Conservation (phyloP, 805 yeast genomes). For the Metschnikowia gelsemii region DNA sequence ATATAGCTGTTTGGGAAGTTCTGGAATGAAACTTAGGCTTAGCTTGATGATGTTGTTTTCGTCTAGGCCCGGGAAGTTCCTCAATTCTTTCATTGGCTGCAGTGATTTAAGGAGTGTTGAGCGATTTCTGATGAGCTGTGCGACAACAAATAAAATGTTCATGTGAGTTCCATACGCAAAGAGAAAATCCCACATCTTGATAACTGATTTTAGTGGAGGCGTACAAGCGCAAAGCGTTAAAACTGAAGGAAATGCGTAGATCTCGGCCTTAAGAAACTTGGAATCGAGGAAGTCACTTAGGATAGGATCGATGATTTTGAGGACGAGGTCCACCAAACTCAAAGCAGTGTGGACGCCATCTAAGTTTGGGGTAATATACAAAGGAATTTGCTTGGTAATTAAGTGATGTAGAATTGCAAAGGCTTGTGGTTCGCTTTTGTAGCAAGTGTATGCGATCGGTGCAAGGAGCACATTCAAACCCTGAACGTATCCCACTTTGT, state of each 20-base stretch:
- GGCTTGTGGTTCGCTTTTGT: slow-evolving; percentile 81
- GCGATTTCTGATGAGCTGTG: slow-evolving; percentile 73
- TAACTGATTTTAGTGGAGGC: slow-evolving; percentile 73
- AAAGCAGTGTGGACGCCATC: slow-evolving; percentile 81
- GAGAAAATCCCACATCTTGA: slow-evolving; percentile 84
- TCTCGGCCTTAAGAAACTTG: slow-evolving; percentile 73
- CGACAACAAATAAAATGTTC: slow-evolving; percentile 80
- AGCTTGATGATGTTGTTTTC: slow-evolving; percentile 75
- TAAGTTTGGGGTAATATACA: slow-evolving; percentile 72
- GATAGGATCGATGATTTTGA: slow-evolving; percentile 71
- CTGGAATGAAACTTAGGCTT: slow-evolving; percentile 76
- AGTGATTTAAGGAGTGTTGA: slow-evolving; percentile 54
- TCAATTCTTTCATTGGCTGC: slow-evolving; percentile 72
- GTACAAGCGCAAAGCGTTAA: slow-evolving; percentile 86
- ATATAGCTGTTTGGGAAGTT: slow-evolving; percentile 65
- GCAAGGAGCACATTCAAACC: slow-evolving; percentile 88
- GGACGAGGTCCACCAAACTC: slow-evolving; percentile 67
- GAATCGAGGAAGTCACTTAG: slow-evolving; percentile 58
- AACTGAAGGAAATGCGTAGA: slow-evolving; percentile 83
- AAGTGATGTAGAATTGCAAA: slow-evolving; percentile 66
- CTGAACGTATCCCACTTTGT: slow-evolving; percentile 66
- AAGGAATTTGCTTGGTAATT: slow-evolving; percentile 64
- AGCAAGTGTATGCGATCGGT: slow-evolving; percentile 70
- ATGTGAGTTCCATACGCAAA: slow-evolving; percentile 90
- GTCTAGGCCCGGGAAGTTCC: slow-evolving; percentile 70